These are phyloP conservation scores for Pueraria montana DNA, from an alignment of 306 rosid species.

Conservation along the genomic window DNA sequence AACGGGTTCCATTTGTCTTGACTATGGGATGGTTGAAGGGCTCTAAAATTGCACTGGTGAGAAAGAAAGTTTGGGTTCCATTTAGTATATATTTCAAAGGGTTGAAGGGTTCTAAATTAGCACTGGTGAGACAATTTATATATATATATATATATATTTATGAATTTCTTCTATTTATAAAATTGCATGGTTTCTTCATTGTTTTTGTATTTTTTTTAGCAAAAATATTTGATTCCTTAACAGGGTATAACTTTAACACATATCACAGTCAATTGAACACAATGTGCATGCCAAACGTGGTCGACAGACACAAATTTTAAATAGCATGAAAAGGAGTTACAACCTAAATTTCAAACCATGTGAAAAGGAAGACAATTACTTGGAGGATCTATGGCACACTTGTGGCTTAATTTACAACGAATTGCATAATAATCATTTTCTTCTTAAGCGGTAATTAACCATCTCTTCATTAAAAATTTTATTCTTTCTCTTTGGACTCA, in stretches of 20 bases:
- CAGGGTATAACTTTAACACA: not conserved
- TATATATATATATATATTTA: not conserved
- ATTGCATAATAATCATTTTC: not conserved
- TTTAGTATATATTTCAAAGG: not conserved
- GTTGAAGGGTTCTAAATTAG: not conserved
- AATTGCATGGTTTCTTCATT: not conserved
- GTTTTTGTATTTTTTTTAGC: not conserved
- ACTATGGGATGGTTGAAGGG: not conserved
- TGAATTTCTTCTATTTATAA: not conserved
- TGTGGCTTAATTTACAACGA: not conserved
- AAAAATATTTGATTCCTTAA: not conserved
- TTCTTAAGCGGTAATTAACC: not conserved
- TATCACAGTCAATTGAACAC: not conserved
- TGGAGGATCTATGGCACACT: not conserved
- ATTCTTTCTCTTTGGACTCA: not conserved
- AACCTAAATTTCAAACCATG: not conserved
- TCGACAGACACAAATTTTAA: not conserved
- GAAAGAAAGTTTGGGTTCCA: not conserved
- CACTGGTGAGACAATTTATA: not conserved
- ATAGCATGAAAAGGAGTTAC: not conserved
- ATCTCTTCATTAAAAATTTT: not conserved
- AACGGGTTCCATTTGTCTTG: not conserved
- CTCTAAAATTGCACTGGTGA: not conserved
- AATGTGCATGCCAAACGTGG: not conserved
- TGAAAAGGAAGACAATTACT: not conserved